phyloP scores from a whole-genome alignment of 306 rosid species.

The Acacia melanoxylon region DNA sequence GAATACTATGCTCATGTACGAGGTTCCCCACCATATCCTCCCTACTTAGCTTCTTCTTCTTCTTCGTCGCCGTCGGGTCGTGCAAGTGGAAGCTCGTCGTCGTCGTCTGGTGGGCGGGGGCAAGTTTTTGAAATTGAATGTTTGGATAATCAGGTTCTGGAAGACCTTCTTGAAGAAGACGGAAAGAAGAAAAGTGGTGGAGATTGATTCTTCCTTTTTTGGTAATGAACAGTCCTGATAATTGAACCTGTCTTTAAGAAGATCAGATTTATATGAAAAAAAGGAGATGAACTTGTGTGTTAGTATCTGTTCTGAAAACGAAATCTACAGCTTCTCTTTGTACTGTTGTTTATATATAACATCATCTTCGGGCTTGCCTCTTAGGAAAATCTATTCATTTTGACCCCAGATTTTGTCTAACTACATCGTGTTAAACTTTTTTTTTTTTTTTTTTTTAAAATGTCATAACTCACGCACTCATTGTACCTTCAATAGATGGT shows the following conservation, averaged over 20 bases:
- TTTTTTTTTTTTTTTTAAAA: too few relatives aligned
- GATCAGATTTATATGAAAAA: not conserved
- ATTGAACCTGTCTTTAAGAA: not conserved
- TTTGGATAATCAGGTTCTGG: slow-evolving; percentile 70
- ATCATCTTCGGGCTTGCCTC: not conserved
- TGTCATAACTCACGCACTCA: too few relatives aligned
- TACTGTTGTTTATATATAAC: not conserved
- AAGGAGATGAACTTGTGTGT: not conserved
- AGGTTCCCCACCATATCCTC: slow-evolving; percentile 71
- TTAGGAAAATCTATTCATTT: too few relatives aligned
- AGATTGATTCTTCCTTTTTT: not conserved
- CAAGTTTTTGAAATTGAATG: slow-evolving; percentile 67
- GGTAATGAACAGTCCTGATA: not conserved
- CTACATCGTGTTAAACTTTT: too few relatives aligned
- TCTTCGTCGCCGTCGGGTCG: slow-evolving; percentile 1
- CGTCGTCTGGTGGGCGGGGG: slow-evolving; percentile 21
- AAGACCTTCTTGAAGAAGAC: slow-evolving; percentile 73
- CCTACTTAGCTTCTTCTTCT: slow-evolving; percentile 38
- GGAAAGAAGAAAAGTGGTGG: slow-evolving; percentile 42
- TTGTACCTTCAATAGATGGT: too few relatives aligned
- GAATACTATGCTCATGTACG: slow-evolving; percentile 63
- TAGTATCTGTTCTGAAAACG: not conserved
- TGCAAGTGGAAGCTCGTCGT: slow-evolving; percentile 35
- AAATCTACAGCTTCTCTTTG: not conserved
- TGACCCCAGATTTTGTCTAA: too few relatives aligned